phyloP scores from a whole-genome alignment of 202 grass and related monocot species.

The Thinopyrum obtusiflorum region DNA sequence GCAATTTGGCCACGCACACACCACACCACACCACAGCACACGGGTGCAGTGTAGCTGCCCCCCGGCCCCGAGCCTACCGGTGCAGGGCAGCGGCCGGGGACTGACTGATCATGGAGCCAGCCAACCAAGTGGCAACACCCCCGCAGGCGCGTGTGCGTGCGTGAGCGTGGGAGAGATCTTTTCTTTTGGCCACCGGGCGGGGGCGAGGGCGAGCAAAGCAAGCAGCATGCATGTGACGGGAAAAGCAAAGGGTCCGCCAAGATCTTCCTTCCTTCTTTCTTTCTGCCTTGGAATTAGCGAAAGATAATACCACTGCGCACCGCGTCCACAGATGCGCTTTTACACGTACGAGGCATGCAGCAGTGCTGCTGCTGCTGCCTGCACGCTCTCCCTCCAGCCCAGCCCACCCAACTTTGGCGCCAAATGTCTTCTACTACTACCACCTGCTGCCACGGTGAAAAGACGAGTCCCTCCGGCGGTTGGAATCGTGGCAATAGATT shows the following conservation, averaged over 20 bases:
- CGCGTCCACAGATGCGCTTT: background rate
- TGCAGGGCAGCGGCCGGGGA: background rate
- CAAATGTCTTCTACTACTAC: background rate
- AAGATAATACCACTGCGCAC: conserved; percentile 10
- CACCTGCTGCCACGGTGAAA: background rate
- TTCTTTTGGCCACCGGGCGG: background rate
- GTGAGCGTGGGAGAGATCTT: background rate
- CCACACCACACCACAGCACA: background rate
- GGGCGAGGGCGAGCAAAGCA: background rate
- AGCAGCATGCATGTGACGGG: background rate
- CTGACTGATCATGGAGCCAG: background rate
- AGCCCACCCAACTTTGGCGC: background rate
- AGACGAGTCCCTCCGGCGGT: background rate
- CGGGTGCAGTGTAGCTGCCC: conserved; percentile 4
- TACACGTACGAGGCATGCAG: background rate
- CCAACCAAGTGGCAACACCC: background rate
- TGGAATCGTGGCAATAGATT: background rate
- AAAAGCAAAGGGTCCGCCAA: background rate
- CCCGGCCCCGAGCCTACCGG: background rate
- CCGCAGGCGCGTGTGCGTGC: background rate
- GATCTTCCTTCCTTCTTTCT: conserved; percentile 13
- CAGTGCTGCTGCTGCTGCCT: background rate
- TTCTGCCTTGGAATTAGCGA: conserved; percentile 40
- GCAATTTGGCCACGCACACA: conserved; percentile 6
- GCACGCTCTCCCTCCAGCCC: background rate